Base-by-base conservation (phyloP, 805 yeast species). In the Lachancea quebecensis region DNA sequence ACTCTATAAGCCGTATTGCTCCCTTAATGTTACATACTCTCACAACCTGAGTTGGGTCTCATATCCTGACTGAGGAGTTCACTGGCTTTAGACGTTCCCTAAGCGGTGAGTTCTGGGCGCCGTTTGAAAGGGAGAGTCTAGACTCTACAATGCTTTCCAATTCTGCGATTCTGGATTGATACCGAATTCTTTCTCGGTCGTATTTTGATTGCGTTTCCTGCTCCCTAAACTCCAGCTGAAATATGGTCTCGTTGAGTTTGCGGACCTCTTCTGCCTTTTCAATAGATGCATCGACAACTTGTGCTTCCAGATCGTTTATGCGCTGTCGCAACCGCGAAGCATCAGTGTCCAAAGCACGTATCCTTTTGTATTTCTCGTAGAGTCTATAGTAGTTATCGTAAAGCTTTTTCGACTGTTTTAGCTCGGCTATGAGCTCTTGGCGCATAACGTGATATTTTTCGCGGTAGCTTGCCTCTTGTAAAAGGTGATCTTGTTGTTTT, bases 371-470 rank as follows among this genome's bases (percentile, higher is more conserved):
- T 47, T 60, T 67, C 14, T 51, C 48, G 30, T 58, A 60, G 28
- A 65, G 59, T 27, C 55, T 52, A 42, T 58, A 63, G 39, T 60
- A 67, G 10, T 68, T 62, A 44, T 68, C 71, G 44, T 60, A 67
- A 4, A 67, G 42, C 44, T 54, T 54, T 42, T 66, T 63, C 4
- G 65, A 57, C 37, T 65, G 64, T 44, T 57, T 58, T 46, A 67
- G 51, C 47, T 67, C 71, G 10, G 50, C 41, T 5, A 62, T 57
- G 33, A 67, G 56, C 40, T 67, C 71, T 21, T 52, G 45, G 30
- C 60, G 54, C 6, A 65, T 46, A 5, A 55, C 48, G 7, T 49
- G 40, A 42, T 66, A 65, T 37, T 64, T 58, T 4, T 42, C 39
- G 30, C 55, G 50, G 35, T 46, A 54, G 17, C 45, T 41, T 12